Base-by-base conservation (phyloP, 345 rosid species). In the Linum tenue region DNA sequence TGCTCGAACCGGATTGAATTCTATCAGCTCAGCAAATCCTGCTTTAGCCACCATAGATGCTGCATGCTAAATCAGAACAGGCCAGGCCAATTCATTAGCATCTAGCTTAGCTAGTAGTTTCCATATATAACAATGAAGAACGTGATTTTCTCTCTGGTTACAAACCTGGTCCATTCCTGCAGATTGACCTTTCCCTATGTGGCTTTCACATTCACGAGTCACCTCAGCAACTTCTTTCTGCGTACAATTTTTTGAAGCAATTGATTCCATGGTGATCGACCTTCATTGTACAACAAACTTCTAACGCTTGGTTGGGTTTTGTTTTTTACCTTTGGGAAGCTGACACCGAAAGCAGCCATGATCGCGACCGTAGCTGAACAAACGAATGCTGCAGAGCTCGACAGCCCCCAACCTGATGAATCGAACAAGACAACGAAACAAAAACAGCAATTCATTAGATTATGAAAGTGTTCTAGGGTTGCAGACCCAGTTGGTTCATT, bases 161-260 rank as follows among this genome's bases (percentile, higher is more conserved):
- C 5, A 41, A 67, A 94, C 97, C 95, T 95, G 99, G 76, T 91
- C 99, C 96, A 95, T 95, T 67, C 99, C 99, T 71, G 97, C 99
- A 63, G 99, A 88, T 60, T 87, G 99, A 5, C 95, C 31, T 22
- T 22, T 91, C 75, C 99, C 99, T 60, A 95, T 85, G 66, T 91
- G 96, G 60, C 84, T 81, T 79, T 91, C 99, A 67, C 97, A 91
- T 12, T 85, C 95, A 66, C 97, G 89, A 3, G 99, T 91, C 65
- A 95, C 78, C 53, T 95, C 97, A 17, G 99, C 97, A 69, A 91
- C 60, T 65, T 95, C 99, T 88, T 95, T 91, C 99, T 95, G 89
- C 72, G 56, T 48, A 66, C 15, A 31, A 44, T 31, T n/a, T 42
- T 59, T 39, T 0, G 5, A 41, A 41, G n/a, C n/a, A n/a, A n/a